Evolutionary conservation across 345 rosid genomes (phyloP), one percentile per base, ranked within the genome.

Genomic region (Rhodomyrtus tomentosa): DNA sequence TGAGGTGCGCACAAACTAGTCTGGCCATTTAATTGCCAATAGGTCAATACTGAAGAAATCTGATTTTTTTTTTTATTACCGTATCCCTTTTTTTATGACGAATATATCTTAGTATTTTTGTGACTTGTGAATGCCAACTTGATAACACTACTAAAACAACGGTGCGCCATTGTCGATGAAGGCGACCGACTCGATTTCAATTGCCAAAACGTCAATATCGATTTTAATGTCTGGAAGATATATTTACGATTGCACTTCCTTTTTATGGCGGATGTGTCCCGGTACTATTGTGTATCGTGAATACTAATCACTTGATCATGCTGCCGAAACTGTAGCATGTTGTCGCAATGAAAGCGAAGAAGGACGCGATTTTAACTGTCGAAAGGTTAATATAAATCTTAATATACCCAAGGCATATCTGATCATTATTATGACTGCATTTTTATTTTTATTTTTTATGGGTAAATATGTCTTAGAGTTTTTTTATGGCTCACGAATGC

Each of bases 131-230:
- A n/a, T n/a, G n/a, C n/a, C n/a, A n/a, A n/a, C n/a, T n/a, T n/a
- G n/a, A n/a, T n/a, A n/a, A n/a, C 7, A 15, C 27, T 15, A 1
- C 40, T 59, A 16, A 59, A 29, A 59, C 6, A 21, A 29, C 5
- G 0, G 0, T 8, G 20, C 15, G 18, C 7, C 18, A 6, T 15
- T 56, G 4, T 18, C 32, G 13, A n/a, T 58, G 36, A 7, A 58
- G 9, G 22, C 29, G 74, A 29, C 10, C 7, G 1, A 29, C 74
- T 5, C 7, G 0, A 29, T 29, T 62, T 62, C 3, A 32, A 62
- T 1, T 15, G 0, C 5, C 40, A 29, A 29, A 62, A 3, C 5
- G 40, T 29, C 22, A 0, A 62, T 62, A 29, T 62, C 4, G 0
- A 11, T 29, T 22, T 62, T 11, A 29, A 62, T 15, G 16, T 22